Evolutionary conservation across 1,284 basidiomycete genomes (phyloP).

Genomic region (Neotropicomus parvogracilis): DNA sequence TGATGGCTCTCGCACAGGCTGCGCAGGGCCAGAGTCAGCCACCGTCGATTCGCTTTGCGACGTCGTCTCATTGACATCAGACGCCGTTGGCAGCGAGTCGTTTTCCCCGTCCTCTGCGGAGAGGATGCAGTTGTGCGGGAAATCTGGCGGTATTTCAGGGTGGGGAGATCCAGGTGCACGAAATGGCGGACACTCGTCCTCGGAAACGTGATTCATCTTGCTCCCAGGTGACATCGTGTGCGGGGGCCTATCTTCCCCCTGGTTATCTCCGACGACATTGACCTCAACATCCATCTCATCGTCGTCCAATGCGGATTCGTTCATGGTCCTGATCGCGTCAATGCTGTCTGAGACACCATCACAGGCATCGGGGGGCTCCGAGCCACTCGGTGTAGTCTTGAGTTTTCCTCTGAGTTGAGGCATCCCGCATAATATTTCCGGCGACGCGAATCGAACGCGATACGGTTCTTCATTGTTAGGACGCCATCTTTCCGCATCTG

Average conservation of each 20-base stretch:
- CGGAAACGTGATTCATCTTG: neutral
- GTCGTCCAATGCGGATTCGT: neutral
- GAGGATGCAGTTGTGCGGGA: neutral
- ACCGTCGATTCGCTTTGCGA: constrained; percentile 9
- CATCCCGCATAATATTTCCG: constrained; percentile 23
- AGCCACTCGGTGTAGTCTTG: neutral
- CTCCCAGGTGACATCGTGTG: neutral
- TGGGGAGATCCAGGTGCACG: constrained; percentile 4
- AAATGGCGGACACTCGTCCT: neutral
- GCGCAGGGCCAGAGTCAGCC: constrained; percentile 10
- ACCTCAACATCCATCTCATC: constrained; percentile 29
- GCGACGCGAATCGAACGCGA: constrained; percentile 33
- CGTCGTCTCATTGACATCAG: constrained; percentile 4
- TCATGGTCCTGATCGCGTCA: neutral
- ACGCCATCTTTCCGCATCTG: constrained; percentile 16
- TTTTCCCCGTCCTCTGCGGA: neutral
- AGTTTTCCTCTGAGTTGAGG: constrained; percentile 14
- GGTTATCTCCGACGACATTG: constrained; percentile 9
- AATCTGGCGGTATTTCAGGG: neutral
- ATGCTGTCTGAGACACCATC: neutral
- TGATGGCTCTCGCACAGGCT: constrained; percentile 16
- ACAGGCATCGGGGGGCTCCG: neutral
- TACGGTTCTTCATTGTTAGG: constrained; percentile 18
- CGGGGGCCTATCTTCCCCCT: neutral
- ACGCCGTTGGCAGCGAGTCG: neutral